Percentiles rank a stretch among this genome's conserved stretches.
Conservation (phyloP, 75 land plant species). For the Chamaecyparis obtusa region DNA sequence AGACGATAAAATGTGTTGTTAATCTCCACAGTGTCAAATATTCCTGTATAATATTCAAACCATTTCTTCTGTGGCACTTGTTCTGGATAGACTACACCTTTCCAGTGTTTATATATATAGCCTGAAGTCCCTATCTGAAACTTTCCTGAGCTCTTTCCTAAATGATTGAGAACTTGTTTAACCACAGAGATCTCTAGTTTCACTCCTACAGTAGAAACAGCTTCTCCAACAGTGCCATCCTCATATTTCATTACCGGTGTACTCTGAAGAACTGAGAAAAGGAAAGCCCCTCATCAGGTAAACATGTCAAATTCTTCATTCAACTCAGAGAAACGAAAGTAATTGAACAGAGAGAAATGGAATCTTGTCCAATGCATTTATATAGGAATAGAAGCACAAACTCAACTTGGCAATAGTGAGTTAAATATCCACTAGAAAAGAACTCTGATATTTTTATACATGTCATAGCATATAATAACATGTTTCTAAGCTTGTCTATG, state of each 20-base stretch:
- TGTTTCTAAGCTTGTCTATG: no score
- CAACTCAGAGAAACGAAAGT: not conserved
- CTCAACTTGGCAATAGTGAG: not conserved
- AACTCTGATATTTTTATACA: no score
- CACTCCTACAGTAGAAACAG: not conserved
- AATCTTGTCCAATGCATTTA: not conserved
- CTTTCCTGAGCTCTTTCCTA: conserved; percentile 9
- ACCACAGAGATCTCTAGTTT: not conserved
- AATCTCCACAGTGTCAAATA: conserved; percentile 39
- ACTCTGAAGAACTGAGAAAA: not conserved
- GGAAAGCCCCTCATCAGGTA: not conserved
- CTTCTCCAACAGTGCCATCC: not conserved
- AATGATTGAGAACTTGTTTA: not conserved
- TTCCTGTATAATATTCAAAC: conserved; percentile 20
- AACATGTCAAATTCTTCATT: not conserved
- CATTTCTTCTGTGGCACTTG: conserved; percentile 25
- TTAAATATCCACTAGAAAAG: not conserved
- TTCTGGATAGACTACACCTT: conserved; percentile 23
- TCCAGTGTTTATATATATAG: conserved; percentile 31
- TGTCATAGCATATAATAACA: no score
- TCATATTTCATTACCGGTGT: not conserved
- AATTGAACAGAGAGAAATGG: not conserved
- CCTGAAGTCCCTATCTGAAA: conserved; percentile 30
- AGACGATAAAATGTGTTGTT: conserved; percentile 37
- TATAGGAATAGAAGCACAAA: not conserved